Base-by-base conservation (phyloP, 148 eudicot genomes). In the Rhododendron henanense region DNA sequence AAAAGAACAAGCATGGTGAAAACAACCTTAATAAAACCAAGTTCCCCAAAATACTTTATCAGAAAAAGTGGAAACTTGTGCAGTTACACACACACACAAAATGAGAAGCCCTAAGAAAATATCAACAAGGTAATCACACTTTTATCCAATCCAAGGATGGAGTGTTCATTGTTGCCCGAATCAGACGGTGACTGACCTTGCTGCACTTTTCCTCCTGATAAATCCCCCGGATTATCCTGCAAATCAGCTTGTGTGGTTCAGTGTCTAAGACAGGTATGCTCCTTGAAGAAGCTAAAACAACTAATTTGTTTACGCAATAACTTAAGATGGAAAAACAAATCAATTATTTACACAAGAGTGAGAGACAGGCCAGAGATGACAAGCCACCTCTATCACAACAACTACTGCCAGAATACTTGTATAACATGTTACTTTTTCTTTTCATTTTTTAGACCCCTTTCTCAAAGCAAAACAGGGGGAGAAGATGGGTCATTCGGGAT, bases 191-290 rank as follows among this genome's bases (percentile, higher is more conserved):
- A 80, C 79, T 87, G 82, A 84, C 85, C 83, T 84, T 90, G 88
- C 67, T 81, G 89, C 75, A 78, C 79, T 78, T 75, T 81, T 37
- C 85, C 86, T 41, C 35, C 81, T 80, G 89, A 84, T 21, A 84
- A 87, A 90, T 87, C 86, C 84, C 83, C 89, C 53, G 87, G 63
- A 78, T 87, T 79, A 74, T 57, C 80, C 96, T 94, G 94, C 89
- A 91, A 81, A 87, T 50, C 51, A 90, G 75, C 33, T 21, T 33
- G 33, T 28, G 83, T 14, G 9, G 3, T 41, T 83, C 41, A 82
- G 85, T 59, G n/a, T 6, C 25, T 9, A n/a, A 48, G 71, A 37
- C 59, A 25, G 13, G 31, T 33, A 76, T 78, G 59, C 77, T 67
- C 84, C 83, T 80, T 78, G 19, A 2, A 33, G 4, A 82, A 76